These are phyloP conservation scores for Dioscorea alata DNA, from an alignment of 106 monocot genomes.

Conservation along the genomic window DNA sequence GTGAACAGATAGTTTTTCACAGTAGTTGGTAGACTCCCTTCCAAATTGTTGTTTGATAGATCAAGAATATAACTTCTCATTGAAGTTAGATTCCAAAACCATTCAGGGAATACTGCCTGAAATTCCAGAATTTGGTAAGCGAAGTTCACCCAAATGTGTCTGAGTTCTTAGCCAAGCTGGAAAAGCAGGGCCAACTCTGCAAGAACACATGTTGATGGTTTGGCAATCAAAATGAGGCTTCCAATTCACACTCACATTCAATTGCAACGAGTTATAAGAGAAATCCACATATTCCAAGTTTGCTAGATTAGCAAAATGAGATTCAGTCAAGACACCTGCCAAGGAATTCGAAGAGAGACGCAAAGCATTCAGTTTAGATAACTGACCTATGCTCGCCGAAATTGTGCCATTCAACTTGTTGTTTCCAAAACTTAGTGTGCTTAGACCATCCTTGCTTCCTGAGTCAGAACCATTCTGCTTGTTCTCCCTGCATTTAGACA, in stretches of 20 bases:
- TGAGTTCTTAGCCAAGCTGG: slow-evolving; percentile 19
- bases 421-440: background rate
- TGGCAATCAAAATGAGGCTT: slow-evolving; percentile 1
- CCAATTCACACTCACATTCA: slow-evolving; percentile 11
- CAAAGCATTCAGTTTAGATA: slow-evolving; percentile 5
- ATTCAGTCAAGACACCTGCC: slow-evolving; percentile 1
- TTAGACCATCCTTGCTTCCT: too few relatives aligned
- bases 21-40: slow-evolving; percentile 6
- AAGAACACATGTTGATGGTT: background rate
- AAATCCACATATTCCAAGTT: slow-evolving; percentile 4
- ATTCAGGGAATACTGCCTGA: slow-evolving; percentile 13
- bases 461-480: too few relatives aligned
- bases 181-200: slow-evolving; percentile 7
- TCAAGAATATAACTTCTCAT: background rate
- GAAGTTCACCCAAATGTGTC: background rate
- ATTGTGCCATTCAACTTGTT: slow-evolving; percentile 14
- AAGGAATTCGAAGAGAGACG: slow-evolving; percentile 9
- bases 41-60: slow-evolving; percentile 3
- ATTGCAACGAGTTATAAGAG: background rate
- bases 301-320: slow-evolving; percentile 9
- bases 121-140: slow-evolving; percentile 10
- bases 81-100: slow-evolving; percentile 16
- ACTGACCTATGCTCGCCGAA: slow-evolving; percentile 7
- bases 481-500: too few relatives aligned
- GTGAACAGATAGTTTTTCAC: too few relatives aligned